Evolutionary conservation across 345 rosid species (phyloP).

Genomic region (Populus ilicifolia): DNA sequence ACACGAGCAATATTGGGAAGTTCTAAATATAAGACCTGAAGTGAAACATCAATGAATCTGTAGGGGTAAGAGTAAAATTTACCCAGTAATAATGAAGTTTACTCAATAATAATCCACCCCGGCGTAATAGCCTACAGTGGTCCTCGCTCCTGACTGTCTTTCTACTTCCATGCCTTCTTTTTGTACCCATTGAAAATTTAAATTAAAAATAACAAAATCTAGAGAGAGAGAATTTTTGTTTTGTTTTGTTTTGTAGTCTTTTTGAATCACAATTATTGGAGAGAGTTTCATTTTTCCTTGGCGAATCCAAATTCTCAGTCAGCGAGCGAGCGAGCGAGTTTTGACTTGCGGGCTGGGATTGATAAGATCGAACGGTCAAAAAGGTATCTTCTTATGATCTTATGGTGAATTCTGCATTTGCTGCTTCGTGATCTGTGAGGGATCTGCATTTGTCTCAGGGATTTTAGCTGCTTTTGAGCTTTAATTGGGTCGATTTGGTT

Average conservation of each 20-base stretch:
- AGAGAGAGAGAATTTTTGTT: not conserved
- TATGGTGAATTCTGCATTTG: conserved; percentile 15
- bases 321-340: not conserved
- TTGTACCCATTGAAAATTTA: not conserved
- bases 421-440: not conserved
- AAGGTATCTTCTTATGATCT: conserved; percentile 5
- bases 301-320: not conserved
- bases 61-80: not conserved
- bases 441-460: not conserved
- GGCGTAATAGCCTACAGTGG: conserved; percentile 24
- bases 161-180: not conserved
- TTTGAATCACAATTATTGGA: not conserved
- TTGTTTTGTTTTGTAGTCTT: not conserved
- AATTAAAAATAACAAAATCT: not conserved
- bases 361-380: conserved; percentile 14
- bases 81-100: not conserved
- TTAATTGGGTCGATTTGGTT: not conserved
- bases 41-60: not conserved
- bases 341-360: not conserved
- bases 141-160: not conserved
- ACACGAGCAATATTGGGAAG: no score
- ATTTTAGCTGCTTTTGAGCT: not conserved
- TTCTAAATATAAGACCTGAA: no score
- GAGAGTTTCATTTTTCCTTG: not conserved
- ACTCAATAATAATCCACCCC: not conserved